Base-by-base conservation (phyloP, 176 grass and related monocot species). In the Raddia distichophylla region DNA sequence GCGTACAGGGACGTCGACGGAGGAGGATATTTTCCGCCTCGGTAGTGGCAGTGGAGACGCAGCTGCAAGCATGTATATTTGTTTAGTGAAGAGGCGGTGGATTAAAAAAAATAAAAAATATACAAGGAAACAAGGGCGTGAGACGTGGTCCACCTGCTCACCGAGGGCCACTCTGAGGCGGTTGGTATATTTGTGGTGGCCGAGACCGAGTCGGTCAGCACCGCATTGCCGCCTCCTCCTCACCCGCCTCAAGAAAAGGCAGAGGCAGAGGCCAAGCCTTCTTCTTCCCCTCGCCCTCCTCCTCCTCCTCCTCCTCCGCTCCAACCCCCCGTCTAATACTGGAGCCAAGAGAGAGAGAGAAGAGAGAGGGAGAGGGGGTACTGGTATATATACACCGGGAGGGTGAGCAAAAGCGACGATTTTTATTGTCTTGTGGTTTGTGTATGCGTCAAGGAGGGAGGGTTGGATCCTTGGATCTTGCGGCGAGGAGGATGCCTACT, bases 111-210 rank as follows among this genome's bases (percentile, higher is more conserved):
- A 56, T 54, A 32, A 50, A 35, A 27, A 18, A 72, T 27, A 37
- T 6, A 27, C 15, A 62, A 8, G 32, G 43, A 22, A 35, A 17
- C 1, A 44, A 15, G 71, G 9, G 52, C 7, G 46, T 22, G 77
- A 82, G 79, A 55, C 79, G 88, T 82, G 83, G 88, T 86, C 78
- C 87, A 80, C 52, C 40, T 52, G 76, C 81, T 52, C n/a, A 78
- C 64, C 56, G 71, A 42, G 63, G 76, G 20, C 82, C 64, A 19
- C 64, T 35, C 43, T 40, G 32, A 32, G 61, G 62, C 62, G 59
- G 83, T 86, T 67, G 78, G 83, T 90, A 82, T 90, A 86, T 90
- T 10, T 69, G 73, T 37, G 79, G 88, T 40, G 73, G 52, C 11
- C 45, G 60, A 60, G 81, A 44, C 11, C 45, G 60, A 60, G 81